Evolutionary conservation across 2,329 filamentous ascomycete genomes (phyloP), one percentile per base, ranked within the genome.

Genomic region (Colletotrichum gloeosporioides): DNA sequence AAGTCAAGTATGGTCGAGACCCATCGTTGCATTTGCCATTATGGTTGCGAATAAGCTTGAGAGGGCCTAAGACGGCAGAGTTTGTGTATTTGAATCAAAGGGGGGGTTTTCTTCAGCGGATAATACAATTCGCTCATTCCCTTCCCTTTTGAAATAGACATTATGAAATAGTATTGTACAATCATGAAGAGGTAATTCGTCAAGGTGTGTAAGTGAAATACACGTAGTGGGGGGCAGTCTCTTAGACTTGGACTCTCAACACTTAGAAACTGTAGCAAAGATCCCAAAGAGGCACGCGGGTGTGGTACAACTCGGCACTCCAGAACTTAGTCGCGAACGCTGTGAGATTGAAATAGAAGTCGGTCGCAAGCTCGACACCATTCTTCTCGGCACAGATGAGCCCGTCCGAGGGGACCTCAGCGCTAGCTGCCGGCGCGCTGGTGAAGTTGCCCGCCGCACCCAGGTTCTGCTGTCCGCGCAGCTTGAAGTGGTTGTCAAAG

Each of bases 401-500:
- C 4, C 66, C 77, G 31, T 74, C 78, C 31, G 73, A 66, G 31
- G 80, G 78, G 22, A 79, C 68, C 4, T 72, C 76, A 4, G 77
- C 78, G 18, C 64, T 77, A 2, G 66, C 18, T 10, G 44, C 36
- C 1, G 71, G 63, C 59, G 57, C 9, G 59, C 63, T 59, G 8
- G 66, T 75, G 32, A 73, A 73, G 74, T 77, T 77, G 5, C 74
- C 74, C 3, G 25, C 34, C 27, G 29, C 15, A 6, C 78, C 79
- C 8, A 80, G 77, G 36, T 79, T 73, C 75, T 83, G 81, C 57
- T 78, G 77, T 0, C 80, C 80, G 39, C 78, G 78, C 5, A 84
- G 79, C 13, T 78, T 78, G 75, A 87, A 83, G 16, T 80, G 80
- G 78, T 86, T 87, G 61, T 82, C 78, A 76, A 87, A 83, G 31